These are phyloP conservation scores for Penicillium angulare DNA, from an alignment of 495 filamentous ascomycete species.

Conservation along the genomic window DNA sequence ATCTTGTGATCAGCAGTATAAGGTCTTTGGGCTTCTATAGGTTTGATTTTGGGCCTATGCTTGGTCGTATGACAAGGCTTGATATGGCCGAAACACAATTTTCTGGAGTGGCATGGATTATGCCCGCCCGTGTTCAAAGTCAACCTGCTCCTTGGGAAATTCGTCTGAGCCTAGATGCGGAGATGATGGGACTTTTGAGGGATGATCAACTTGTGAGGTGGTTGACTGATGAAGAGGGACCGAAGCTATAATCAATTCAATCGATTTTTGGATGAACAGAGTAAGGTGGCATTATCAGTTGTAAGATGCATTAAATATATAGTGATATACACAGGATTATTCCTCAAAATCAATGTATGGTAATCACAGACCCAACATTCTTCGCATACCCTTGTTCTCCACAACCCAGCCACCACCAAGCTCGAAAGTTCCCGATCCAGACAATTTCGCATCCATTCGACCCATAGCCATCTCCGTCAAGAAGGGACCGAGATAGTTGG, in stretches of 20 bases:
- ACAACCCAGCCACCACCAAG: constrained; percentile 15
- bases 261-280: too few species aligned
- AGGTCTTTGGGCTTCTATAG: background rate
- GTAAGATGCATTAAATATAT: too few species aligned
- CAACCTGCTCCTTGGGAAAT: background rate
- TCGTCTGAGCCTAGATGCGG: background rate
- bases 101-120: background rate
- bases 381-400: constrained; percentile 14
- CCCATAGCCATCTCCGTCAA: constrained; percentile 61
- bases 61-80: background rate
- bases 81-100: background rate
- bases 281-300: too few species aligned
- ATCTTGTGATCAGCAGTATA: background rate
- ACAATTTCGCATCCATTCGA: constrained; percentile 38
- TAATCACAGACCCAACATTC: constrained; percentile 11
- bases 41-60: background rate
- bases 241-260: background rate
- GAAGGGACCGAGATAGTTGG: constrained; percentile 38
- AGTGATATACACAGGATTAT: background rate
- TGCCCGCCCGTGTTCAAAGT: background rate
- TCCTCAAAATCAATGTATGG: background rate
- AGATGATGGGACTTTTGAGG: background rate
- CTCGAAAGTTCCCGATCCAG: constrained; percentile 39
- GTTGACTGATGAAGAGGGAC: background rate
- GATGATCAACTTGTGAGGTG: background rate